Evolutionary conservation across 768 basidiomycete species (phyloP).

Genomic region (Auricularia sp.): DNA sequence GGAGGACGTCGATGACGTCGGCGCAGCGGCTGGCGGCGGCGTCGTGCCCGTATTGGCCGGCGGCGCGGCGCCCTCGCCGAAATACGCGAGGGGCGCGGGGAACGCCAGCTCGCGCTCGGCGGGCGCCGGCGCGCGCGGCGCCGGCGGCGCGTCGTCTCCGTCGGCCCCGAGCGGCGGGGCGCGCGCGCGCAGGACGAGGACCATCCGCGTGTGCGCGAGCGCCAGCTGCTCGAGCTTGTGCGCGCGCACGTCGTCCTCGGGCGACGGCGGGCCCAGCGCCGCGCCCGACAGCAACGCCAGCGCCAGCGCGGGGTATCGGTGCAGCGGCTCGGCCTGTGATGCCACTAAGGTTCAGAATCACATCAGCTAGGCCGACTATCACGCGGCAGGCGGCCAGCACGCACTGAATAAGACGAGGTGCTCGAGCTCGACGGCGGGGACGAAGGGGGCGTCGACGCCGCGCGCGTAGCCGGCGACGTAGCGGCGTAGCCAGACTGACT

Average conservation of each 20-base stretch:
- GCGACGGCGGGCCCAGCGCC: constrained; percentile 14
- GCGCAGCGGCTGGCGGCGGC: neutral
- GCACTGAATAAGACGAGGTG: neutral
- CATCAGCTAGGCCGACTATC: neutral
- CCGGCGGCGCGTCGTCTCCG: constrained; percentile 2
- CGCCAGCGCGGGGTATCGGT: constrained; percentile 62
- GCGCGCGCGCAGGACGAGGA: constrained; percentile 57
- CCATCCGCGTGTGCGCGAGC: constrained; percentile 62
- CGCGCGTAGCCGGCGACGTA: too few relatives aligned
- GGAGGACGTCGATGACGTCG: neutral
- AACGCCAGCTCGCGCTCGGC: constrained; percentile 49
- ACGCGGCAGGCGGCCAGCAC: neutral
- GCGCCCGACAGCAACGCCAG: constrained; percentile 38
- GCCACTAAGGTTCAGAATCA: constrained; percentile 33
- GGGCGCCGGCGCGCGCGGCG: neutral
- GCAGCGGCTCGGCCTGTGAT: constrained; percentile 53
- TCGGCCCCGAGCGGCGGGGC: constrained; percentile 5
- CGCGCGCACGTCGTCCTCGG: constrained; percentile 1
- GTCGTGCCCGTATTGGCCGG: neutral
- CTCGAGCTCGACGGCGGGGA: neutral
- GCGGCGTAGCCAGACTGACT: too few relatives aligned
- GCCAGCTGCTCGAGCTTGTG: constrained; percentile 8
- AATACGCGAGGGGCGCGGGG: constrained; percentile 60
- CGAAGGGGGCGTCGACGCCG: too few relatives aligned
- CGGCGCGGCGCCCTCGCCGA: constrained; percentile 4